Conservation (phyloP, 768 basidiomycete genomes). For the Floccularia luteovirens region DNA sequence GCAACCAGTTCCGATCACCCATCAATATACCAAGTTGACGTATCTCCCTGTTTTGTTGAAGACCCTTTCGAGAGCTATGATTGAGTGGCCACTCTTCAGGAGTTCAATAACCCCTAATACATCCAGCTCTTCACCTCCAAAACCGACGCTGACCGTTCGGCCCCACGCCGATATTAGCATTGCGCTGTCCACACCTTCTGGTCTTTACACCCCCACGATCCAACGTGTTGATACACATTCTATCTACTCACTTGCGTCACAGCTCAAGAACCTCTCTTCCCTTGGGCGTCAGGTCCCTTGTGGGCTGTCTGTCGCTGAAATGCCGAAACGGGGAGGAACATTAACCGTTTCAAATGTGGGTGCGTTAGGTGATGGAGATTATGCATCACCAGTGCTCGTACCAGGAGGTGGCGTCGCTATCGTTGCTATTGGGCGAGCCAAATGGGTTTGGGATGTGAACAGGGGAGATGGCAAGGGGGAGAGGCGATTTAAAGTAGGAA, state of each 20-base stretch:
- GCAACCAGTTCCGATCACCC: constrained; percentile 37
- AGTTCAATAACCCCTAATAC: constrained; percentile 49
- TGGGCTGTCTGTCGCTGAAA: constrained; percentile 56
- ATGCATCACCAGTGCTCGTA: constrained; percentile 68
- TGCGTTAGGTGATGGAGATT: constrained; percentile 65
- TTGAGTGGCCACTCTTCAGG: constrained; percentile 79
- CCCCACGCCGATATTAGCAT: constrained; percentile 69
- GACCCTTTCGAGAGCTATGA: constrained; percentile 72
- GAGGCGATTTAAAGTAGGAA: constrained; percentile 27
- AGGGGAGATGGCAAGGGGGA: constrained; percentile 20
- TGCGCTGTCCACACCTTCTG: constrained; percentile 74
- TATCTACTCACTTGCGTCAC: constrained; percentile 54
- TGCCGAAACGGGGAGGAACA: constrained; percentile 73
- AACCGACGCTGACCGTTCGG: constrained; percentile 67
- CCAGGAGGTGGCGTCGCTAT: constrained; percentile 83
- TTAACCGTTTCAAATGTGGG: constrained; percentile 80
- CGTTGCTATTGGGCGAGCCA: constrained; percentile 71
- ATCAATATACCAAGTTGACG: constrained; percentile 60
- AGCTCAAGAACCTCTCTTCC: constrained; percentile 50
- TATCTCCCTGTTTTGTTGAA: constrained; percentile 83
- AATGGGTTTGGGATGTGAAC: constrained; percentile 71
- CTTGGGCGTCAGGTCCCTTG: constrained; percentile 64
- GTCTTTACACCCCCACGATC: constrained; percentile 77
- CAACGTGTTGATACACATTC: constrained; percentile 42
- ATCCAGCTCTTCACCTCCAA: constrained; percentile 15